Evolutionary conservation across 352 stramenopile species (phyloP).

Genomic region (Phytophthora pistaciae): DNA sequence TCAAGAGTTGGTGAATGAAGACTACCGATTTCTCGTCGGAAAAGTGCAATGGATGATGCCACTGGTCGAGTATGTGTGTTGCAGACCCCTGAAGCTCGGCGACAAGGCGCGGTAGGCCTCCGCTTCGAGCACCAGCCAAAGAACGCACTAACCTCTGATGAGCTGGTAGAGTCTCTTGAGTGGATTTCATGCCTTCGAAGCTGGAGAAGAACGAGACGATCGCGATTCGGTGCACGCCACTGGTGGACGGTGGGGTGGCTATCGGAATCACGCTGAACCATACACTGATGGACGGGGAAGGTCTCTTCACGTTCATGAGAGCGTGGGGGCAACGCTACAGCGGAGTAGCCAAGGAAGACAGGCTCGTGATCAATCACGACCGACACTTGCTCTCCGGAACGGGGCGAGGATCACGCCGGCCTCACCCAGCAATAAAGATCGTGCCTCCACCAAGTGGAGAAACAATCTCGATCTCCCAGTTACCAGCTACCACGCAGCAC

Average conservation of each 20-base stretch:
- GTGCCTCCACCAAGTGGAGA: not conserved
- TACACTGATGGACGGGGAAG: slow-evolving; percentile 48
- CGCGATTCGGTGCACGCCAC: slow-evolving; percentile 38
- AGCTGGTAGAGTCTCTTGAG: slow-evolving; percentile 30
- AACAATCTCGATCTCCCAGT: not conserved
- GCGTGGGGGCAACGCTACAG: slow-evolving; percentile 54
- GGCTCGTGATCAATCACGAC: slow-evolving; percentile 39
- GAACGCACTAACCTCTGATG: slow-evolving; percentile 21
- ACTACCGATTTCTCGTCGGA: slow-evolving; percentile 48
- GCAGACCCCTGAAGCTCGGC: slow-evolving; percentile 13
- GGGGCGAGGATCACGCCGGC: slow-evolving; percentile 11
- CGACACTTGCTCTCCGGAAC: slow-evolving; percentile 35
- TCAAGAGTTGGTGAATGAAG: slow-evolving; percentile 31
- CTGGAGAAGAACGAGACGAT: slow-evolving; percentile 23
- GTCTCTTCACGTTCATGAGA: slow-evolving; percentile 56
- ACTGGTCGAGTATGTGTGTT: slow-evolving; percentile 36
- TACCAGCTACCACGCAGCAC: slow-evolving; percentile 35
- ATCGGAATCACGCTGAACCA: slow-evolving; percentile 48
- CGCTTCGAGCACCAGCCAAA: slow-evolving; percentile 30
- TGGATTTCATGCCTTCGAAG: slow-evolving; percentile 28
- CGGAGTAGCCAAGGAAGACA: slow-evolving; percentile 10
- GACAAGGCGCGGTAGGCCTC: slow-evolving; percentile 20
- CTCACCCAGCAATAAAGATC: slow-evolving; percentile 43
- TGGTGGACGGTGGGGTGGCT: slow-evolving; percentile 44
- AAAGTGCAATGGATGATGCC: slow-evolving; percentile 20